Evolutionary conservation across 768 basidiomycete genomes (phyloP).

Genomic region (Lentinula sp.): DNA sequence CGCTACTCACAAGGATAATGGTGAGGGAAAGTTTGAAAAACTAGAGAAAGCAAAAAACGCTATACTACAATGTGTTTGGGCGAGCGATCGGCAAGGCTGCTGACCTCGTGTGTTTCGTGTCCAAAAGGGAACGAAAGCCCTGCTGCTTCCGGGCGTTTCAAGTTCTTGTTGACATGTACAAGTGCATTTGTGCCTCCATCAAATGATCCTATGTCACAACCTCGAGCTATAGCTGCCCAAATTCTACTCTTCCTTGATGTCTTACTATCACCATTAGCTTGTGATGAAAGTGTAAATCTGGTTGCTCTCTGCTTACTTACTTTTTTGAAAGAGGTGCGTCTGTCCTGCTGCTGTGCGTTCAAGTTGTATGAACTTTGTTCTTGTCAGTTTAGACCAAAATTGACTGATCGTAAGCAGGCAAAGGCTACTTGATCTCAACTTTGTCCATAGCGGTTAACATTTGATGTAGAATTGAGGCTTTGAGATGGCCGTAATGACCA

Average conservation of each 20-base stretch:
- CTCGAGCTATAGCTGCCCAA: neutral
- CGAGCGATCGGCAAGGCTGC: too few species aligned
- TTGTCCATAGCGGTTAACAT: neutral
- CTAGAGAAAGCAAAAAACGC: too few species aligned
- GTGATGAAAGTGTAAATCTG: neutral
- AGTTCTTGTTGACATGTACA: neutral
- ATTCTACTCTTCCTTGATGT: neutral
- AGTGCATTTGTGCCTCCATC: neutral
- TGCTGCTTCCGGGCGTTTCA: neutral
- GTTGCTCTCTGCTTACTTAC: neutral
- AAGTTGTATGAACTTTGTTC: neutral
- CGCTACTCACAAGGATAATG: too few species aligned
- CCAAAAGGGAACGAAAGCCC: neutral
- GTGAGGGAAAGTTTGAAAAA: too few species aligned
- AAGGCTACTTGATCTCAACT: neutral
- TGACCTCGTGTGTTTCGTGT: neutral
- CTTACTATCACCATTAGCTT: neutral
- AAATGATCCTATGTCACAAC: neutral
- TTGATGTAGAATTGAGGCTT: neutral
- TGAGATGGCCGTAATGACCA: neutral
- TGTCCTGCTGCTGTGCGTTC: neutral
- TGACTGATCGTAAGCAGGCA: neutral
- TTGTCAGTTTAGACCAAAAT: neutral
- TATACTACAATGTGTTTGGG: too few species aligned
- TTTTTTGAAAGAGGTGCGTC: neutral